Percentiles rank a stretch among this genome's conserved stretches.
Conservation (phyloP, 306 rosid genomes). For the Sindora glabra region DNA sequence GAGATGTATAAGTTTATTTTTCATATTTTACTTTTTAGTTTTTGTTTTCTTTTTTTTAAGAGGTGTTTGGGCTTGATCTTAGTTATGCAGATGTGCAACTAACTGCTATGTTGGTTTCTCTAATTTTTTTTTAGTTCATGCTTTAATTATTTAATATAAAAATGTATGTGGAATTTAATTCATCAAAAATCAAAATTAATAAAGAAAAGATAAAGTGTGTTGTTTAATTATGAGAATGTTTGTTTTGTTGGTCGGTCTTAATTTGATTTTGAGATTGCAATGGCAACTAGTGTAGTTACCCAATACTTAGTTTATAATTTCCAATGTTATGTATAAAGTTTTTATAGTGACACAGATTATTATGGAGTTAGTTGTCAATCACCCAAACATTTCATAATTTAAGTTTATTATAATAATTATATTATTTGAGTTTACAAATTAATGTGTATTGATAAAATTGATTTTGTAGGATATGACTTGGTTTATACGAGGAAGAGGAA, state of each 20-base stretch:
- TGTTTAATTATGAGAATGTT: background rate
- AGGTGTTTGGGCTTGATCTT: conserved; percentile 30
- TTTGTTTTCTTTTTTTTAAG: too few species aligned
- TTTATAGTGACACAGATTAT: background rate
- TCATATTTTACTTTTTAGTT: too few species aligned
- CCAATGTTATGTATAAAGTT: background rate
- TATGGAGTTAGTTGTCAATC: too few species aligned
- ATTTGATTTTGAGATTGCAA: too few species aligned
- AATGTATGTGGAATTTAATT: conserved; percentile 30
- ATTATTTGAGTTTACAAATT: too few species aligned
- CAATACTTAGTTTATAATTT: background rate
- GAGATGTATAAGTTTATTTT: conserved; percentile 23
- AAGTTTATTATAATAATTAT: too few species aligned
- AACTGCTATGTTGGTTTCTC: conserved; percentile 30
- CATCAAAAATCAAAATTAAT: conserved; percentile 24
- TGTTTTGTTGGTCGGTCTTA: too few species aligned
- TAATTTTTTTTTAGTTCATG: background rate
- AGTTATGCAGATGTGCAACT: conserved; percentile 39
- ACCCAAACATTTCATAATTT: too few species aligned
- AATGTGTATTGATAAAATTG: too few species aligned
- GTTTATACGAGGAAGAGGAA: too few species aligned
- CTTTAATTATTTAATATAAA: conserved; percentile 5
- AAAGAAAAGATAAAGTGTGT: conserved; percentile 22
- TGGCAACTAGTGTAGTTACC: too few species aligned
- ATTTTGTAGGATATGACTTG: too few species aligned